A percentile compares a stretch with the other conserved stretches of the same genome.
Evolutionary conservation across 2,329 filamentous ascomycete species (phyloP).

Genomic region (Didymella sp.): DNA sequence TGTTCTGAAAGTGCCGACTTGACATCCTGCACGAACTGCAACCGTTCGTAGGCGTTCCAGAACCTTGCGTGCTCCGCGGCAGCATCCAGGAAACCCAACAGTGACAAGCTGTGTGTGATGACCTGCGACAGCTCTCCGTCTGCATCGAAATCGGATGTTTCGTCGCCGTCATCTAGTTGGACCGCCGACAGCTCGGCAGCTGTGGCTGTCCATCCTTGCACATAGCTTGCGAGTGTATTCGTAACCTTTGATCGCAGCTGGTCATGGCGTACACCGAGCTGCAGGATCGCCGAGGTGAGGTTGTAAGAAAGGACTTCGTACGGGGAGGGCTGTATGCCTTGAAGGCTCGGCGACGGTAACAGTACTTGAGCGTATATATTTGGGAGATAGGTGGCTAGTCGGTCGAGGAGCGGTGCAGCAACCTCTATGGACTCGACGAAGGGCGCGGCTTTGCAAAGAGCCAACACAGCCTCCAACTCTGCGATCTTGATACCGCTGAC

Average conservation of each 20-base stretch:
- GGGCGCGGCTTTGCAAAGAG: conserved; percentile 88
- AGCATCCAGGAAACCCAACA: conserved; percentile 90
- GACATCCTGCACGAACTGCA: conserved; percentile 74
- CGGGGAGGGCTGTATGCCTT: conserved; percentile 82
- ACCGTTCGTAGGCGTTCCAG: conserved; percentile 77
- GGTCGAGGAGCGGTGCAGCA: conserved; percentile 78
- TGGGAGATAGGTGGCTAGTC: conserved; percentile 83
- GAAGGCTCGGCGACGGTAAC: conserved; percentile 79
- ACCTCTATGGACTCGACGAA: conserved; percentile 73
- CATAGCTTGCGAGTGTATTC: conserved; percentile 72
- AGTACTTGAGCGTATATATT: conserved; percentile 84
- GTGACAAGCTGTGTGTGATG: conserved; percentile 78
- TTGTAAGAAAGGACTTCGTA: conserved; percentile 83
- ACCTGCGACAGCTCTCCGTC: conserved; percentile 67
- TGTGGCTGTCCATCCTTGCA: conserved; percentile 72
- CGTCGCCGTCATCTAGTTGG: conserved; percentile 60
- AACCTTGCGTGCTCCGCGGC: conserved; percentile 79
- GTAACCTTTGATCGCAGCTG: conserved; percentile 71
- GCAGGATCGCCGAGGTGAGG: conserved; percentile 81
- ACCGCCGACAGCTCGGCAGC: conserved; percentile 63
- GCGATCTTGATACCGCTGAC: conserved; percentile 67
- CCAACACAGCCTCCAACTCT: conserved; percentile 90
- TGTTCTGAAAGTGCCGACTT: conserved; percentile 79
- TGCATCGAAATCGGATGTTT: conserved; percentile 56
- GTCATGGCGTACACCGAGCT: conserved; percentile 75